phyloP scores from a whole-genome alignment of 108 stramenopile species.

The Aurantiochytrium sp. region DNA sequence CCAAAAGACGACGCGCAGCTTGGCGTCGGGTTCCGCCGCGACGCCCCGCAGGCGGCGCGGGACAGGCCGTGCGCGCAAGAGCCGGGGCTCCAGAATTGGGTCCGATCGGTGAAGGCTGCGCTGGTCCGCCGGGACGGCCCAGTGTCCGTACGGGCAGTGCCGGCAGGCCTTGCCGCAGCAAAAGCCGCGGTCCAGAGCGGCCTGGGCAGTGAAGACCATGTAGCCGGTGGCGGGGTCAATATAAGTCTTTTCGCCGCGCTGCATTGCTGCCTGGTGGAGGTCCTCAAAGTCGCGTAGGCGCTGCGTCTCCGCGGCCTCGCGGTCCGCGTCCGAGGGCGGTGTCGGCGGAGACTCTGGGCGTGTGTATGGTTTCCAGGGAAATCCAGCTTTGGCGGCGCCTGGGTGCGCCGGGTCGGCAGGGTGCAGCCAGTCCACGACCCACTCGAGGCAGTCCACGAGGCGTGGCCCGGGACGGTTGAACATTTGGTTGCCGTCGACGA shows the following conservation, averaged over 20 bases:
- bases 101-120: conserved; percentile 36
- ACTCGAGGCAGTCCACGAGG: conserved; percentile 67
- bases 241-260: conserved; percentile 46
- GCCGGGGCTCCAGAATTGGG: background rate
- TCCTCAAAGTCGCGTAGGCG: background rate
- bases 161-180: conserved; percentile 88
- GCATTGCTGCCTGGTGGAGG: background rate
- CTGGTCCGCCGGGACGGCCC: conserved; percentile 62
- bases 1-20: conserved; percentile 70
- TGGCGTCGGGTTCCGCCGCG: background rate
- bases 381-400: background rate
- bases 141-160: conserved; percentile 85
- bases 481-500: conserved; percentile 73
- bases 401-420: background rate
- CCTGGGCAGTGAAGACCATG: conserved; percentile 76
- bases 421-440: conserved; percentile 64
- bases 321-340: background rate
- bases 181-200: conserved; percentile 72
- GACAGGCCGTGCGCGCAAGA: background rate
- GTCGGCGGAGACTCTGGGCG: background rate
- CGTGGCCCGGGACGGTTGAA: conserved; percentile 78
- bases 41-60: background rate
- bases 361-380: background rate
- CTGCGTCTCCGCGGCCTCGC: background rate
- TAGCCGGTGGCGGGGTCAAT: conserved; percentile 79